These are phyloP conservation scores for Suillus cothurnatus DNA, from an alignment of 768 basidiomycete species.

Conservation along the genomic window DNA sequence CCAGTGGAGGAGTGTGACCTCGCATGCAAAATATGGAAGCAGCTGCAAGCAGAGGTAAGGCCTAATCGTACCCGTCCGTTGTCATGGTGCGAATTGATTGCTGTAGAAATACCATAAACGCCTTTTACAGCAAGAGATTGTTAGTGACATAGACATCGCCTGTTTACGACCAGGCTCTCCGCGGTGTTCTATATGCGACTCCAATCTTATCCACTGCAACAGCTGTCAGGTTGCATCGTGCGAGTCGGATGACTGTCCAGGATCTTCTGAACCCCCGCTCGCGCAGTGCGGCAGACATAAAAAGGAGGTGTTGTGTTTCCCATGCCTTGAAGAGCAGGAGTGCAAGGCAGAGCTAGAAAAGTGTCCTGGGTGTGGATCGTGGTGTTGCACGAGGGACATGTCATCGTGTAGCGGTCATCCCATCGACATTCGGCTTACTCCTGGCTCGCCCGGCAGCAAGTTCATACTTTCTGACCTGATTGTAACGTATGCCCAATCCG, in stretches of 20 bases:
- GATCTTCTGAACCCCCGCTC: slow-evolving; percentile 1
- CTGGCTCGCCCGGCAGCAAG: not conserved
- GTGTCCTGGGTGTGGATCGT: not conserved
- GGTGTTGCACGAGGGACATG: not conserved
- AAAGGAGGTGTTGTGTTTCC: not conserved
- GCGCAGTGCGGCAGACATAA: not conserved
- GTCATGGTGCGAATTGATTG: not conserved
- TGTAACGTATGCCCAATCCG: not conserved
- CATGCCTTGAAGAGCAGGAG: not conserved
- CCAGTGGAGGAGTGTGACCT: not conserved
- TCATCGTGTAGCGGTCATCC: not conserved
- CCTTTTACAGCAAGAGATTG: not conserved
- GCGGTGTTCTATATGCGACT: slow-evolving; percentile 3
- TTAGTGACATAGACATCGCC: not conserved
- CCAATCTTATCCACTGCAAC: slow-evolving; percentile 1
- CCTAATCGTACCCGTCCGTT: not conserved
- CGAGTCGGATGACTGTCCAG: not conserved
- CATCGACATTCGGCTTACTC: not conserved
- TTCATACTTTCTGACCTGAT: not conserved
- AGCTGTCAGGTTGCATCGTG: slow-evolving; percentile 1
- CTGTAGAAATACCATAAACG: not conserved
- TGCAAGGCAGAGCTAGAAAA: not conserved
- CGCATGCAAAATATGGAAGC: not conserved
- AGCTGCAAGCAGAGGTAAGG: not conserved
- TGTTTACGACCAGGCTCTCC: not conserved